These are phyloP conservation scores for Teunomyces pallodes DNA, from an alignment of 805 yeast genomes.

Conservation along the genomic window DNA sequence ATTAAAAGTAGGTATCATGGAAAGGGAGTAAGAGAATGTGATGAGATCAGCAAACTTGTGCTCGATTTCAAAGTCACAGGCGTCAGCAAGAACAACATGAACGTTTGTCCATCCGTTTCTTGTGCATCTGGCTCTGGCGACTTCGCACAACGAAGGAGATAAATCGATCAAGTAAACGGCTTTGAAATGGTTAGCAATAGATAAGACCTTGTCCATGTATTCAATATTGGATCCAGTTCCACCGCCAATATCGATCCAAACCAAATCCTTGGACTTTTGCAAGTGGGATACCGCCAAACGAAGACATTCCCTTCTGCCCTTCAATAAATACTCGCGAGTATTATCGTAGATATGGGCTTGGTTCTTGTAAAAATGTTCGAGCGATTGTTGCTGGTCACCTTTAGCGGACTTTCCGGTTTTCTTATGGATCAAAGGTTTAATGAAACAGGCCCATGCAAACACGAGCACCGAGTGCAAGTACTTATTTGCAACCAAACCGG, in stretches of 20 bases:
- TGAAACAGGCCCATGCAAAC: slow-evolving; percentile 51
- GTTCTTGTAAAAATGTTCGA: slow-evolving; percentile 69
- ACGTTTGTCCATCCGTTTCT: slow-evolving; percentile 51
- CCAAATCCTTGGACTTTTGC: slow-evolving; percentile 40
- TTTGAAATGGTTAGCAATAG: slow-evolving; percentile 49
- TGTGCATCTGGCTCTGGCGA: slow-evolving; percentile 60
- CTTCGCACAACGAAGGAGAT: slow-evolving; percentile 72
- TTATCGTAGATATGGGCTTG: slow-evolving; percentile 78
- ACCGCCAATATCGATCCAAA: slow-evolving; percentile 83
- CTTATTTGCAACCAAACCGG: slow-evolving; percentile 3
- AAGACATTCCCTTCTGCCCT: slow-evolving; percentile 69
- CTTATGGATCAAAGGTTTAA: slow-evolving; percentile 51
- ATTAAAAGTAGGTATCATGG: slow-evolving; percentile 83
- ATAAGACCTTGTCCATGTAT: slow-evolving; percentile 58
- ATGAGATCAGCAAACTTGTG: slow-evolving; percentile 59
- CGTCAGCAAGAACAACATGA: slow-evolving; percentile 69
- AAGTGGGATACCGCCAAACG: slow-evolving; percentile 59
- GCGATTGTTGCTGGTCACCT: slow-evolving; percentile 52
- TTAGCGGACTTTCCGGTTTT: slow-evolving; percentile 17
- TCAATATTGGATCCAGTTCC: slow-evolving; percentile 86
- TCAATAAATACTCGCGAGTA: slow-evolving; percentile 62
- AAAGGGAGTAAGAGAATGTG: slow-evolving; percentile 76
- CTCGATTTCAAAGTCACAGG: slow-evolving; percentile 60
- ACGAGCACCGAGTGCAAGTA: slow-evolving; percentile 21
- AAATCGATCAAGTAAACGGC: slow-evolving; percentile 73